Evolutionary conservation across 257 asterid species (phyloP).

Genomic region (Euphrasia confusa): DNA sequence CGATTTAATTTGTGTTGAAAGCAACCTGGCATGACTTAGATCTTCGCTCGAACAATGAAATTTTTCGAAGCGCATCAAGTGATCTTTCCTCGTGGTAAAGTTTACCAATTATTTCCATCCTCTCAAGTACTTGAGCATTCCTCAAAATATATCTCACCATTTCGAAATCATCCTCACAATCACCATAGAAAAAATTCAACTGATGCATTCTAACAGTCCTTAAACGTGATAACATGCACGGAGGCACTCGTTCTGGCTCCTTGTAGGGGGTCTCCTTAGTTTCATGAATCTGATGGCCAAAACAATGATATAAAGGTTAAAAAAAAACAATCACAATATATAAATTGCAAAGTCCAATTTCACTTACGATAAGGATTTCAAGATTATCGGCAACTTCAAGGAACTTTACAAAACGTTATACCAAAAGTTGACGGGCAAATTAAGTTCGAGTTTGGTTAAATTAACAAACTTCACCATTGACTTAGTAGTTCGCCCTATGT

Average conservation of each 20-base stretch:
- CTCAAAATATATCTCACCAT: no score
- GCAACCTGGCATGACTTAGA: background rate
- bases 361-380: background rate
- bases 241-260: no score
- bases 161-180: no score
- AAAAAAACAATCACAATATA: background rate
- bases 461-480: background rate
- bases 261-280: no score
- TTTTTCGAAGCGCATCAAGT: background rate
- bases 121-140: no score
- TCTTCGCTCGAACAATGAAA: conserved; percentile 1
- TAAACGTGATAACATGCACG: no score
- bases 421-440: background rate
- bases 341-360: background rate
- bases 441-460: conserved; percentile 6
- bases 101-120: no score
- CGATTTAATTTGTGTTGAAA: background rate
- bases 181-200: no score
- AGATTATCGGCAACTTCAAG: conserved; percentile 12
- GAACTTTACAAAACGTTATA: background rate
- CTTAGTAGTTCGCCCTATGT: no score
- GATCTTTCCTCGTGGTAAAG: no score
- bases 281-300: background rate
- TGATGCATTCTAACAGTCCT: no score
- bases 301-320: background rate